Evolutionary conservation across 2,329 filamentous ascomycete species (phyloP), one percentile per base, ranked within the genome.

Genomic region (Mycosphaerelloides madeirae): DNA sequence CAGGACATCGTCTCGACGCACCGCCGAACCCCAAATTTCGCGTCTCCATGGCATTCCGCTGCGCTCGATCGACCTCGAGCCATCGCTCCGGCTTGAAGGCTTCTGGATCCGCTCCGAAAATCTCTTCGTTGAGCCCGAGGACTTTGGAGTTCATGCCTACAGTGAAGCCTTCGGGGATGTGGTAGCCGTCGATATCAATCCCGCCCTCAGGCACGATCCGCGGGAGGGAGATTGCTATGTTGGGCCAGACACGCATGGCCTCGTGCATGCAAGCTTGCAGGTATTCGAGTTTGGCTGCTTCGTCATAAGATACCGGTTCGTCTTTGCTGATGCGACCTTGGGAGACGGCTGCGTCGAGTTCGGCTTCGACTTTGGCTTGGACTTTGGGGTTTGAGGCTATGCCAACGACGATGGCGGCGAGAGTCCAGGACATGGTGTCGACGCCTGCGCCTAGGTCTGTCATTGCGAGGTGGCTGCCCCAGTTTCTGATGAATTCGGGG

Each of bases 141-240:
- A 36, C 15, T 33, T 37, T 43, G 7, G 40, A 44, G 20, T 44
- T 49, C 42, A 41, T 48, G 8, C 49, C 52, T 3, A 58, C 55
- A 6, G 49, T 54, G 6, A 51, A 58, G 19, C 57, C 56, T n/a
- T 33, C 44, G 3, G 59, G 58, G 15, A 62, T 49, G 45, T 46
- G 55, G 37, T 54, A 50, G 13, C 44, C 46, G 12, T 39, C 44
- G 3, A 62, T 36, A 3, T 37, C 49, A 3, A 43, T 43, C 3
- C 62, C 61, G 14, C 48, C 52, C 9, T 41, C 31, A 2, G 61
- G 61, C 0, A 56, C 54, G 1, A 49, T 42, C 5, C 61, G 52
- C 1, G 60, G 61, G 1, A 63, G 48, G 3, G 48, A 41, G 29
- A 41, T 41, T 8, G 45, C 55, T 15, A 48, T 40, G 28, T 48